Percentiles rank a stretch among this genome's conserved stretches.
Conservation (phyloP, 495 filamentous ascomycete genomes). For the Talaromyces proteolyticus region DNA sequence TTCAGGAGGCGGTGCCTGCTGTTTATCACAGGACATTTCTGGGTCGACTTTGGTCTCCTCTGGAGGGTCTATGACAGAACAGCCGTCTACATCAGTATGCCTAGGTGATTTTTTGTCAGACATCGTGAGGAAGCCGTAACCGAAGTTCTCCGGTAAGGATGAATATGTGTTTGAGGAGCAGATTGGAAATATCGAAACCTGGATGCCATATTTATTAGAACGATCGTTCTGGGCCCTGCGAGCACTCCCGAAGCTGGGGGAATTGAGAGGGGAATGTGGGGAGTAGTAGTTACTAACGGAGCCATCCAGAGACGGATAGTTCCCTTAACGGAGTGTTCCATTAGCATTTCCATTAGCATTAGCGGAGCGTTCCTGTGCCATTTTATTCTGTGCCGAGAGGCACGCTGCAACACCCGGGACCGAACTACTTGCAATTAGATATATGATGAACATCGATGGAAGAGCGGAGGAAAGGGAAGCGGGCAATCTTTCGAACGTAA, state of each 20-base stretch:
- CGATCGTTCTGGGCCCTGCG: no score
- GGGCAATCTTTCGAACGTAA: no score
- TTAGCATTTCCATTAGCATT: no score
- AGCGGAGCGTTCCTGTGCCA: no score
- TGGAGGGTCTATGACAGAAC: background rate
- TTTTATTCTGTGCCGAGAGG: no score
- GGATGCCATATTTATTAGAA: background rate
- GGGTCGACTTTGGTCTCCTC: background rate
- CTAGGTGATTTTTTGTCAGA: background rate
- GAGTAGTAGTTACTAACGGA: no score
- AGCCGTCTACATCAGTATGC: no score
- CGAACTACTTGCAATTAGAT: no score
- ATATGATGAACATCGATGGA: background rate
- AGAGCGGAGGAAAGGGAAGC: background rate
- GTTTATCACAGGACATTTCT: background rate
- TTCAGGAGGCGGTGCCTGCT: background rate
- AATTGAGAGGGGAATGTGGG: background rate
- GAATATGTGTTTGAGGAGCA: background rate
- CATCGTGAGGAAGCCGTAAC: background rate
- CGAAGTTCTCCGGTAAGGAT: no score
- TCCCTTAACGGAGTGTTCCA: no score
- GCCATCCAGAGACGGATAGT: no score
- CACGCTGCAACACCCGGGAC: no score
- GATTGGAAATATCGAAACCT: background rate
- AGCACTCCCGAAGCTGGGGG: background rate